Conservation (phyloP, 208 protist genomes). For the Leishmania turanica region DNA sequence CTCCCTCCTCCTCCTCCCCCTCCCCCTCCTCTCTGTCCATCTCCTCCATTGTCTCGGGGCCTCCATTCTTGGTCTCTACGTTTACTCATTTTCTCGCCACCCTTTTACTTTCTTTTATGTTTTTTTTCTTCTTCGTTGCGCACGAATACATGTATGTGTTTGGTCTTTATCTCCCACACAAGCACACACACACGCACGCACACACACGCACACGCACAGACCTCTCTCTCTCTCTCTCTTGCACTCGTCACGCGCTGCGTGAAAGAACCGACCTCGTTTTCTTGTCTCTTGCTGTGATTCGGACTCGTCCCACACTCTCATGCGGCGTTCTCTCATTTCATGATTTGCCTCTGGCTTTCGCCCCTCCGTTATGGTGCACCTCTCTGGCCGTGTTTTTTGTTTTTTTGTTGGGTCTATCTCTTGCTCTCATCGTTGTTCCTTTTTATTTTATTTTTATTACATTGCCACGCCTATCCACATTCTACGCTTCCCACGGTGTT, state of each 20-base stretch:
- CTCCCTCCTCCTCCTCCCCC: no score
- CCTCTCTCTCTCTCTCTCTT: no score
- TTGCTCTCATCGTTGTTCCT: background rate
- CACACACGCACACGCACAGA: no score
- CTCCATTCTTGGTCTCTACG: background rate
- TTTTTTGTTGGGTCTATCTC: constrained; percentile 1
- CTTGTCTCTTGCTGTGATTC: no score
- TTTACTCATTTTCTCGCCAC: background rate
- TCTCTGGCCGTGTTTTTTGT: no score
- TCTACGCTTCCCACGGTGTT: background rate
- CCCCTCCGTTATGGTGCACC: background rate
- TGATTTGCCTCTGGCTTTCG: background rate
- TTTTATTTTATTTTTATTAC: no score
- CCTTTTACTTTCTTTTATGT: background rate
- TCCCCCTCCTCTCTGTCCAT: background rate
- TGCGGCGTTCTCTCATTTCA: no score
- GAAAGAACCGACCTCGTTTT: background rate
- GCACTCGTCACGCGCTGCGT: background rate
- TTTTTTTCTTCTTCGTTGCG: background rate
- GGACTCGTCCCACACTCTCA: no score
- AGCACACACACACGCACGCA: no score
- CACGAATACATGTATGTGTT: background rate
- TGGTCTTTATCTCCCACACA: background rate
- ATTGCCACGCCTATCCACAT: background rate
- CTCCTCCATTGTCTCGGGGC: background rate